These are phyloP conservation scores for Colletotrichum lini DNA, from an alignment of 2,329 filamentous ascomycete species.

Conservation along the genomic window DNA sequence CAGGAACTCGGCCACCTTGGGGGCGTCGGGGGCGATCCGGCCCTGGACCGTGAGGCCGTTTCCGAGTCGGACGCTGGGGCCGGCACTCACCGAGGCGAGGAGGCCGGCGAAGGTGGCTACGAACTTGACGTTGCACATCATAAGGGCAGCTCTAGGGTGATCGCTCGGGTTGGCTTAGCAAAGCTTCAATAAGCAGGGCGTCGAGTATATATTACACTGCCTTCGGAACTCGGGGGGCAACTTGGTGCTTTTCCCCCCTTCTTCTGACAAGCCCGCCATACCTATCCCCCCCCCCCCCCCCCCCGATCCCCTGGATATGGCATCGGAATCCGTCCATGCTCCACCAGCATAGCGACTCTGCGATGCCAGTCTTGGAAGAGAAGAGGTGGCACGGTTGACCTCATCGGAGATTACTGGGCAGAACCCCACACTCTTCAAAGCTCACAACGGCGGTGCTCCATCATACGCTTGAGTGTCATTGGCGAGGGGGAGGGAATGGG, in stretches of 20 bases:
- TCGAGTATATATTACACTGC: conserved; percentile 1
- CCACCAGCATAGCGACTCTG: conserved; percentile 29
- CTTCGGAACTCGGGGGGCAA: conserved; percentile 27
- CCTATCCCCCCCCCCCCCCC: no score
- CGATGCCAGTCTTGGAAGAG: conserved; percentile 9
- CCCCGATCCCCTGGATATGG: conserved; percentile 2
- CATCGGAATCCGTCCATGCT: conserved; percentile 6
- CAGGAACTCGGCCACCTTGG: conserved; percentile 43
- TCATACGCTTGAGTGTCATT: conserved; percentile 11
- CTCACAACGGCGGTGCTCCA: conserved; percentile 21
- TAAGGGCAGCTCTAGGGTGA: conserved; percentile 11
- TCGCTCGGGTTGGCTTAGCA: neutral
- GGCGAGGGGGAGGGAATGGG: neutral
- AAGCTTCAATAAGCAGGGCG: neutral
- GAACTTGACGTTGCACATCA: conserved; percentile 37
- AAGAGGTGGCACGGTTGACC: conserved; percentile 18
- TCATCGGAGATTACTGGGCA: conserved; percentile 36
- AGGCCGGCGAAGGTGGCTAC: conserved; percentile 31
- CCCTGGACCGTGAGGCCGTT: conserved; percentile 35
- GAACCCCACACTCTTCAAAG: conserved; percentile 24
- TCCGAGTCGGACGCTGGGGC: conserved; percentile 29
- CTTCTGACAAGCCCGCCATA: no score
- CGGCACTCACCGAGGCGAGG: conserved; percentile 31
- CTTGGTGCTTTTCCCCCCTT: neutral
- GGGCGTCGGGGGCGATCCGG: conserved; percentile 30